Evolutionary conservation across 345 rosid genomes (phyloP).

Genomic region (Eucalyptus curtisii): DNA sequence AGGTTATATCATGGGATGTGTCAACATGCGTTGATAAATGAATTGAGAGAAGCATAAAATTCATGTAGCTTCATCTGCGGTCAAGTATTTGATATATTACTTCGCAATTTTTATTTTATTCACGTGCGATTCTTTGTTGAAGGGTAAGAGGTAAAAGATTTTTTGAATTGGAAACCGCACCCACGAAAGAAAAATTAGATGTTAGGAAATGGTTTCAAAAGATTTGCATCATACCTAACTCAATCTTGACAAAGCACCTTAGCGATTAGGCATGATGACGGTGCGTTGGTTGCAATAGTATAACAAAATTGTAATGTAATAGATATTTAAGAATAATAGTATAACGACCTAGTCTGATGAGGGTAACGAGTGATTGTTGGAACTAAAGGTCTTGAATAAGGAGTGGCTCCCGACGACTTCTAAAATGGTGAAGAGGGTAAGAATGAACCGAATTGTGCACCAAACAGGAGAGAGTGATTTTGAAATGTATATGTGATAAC

Average conservation of each 20-base stretch:
- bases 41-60: neutral
- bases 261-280: neutral
- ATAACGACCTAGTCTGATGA: too few relatives aligned
- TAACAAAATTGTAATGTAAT: too few relatives aligned
- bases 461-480: fast-evolving
- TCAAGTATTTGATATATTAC: neutral
- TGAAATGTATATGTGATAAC: fast-evolving
- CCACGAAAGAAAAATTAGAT: neutral
- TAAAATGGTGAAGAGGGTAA: fast-evolving
- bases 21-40: neutral
- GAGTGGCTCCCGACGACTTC: fast-evolving
- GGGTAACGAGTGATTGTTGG: fast-evolving
- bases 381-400: fast-evolving
- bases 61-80: neutral
- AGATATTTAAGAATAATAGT: too few relatives aligned
- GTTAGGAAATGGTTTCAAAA: neutral
- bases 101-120: too few relatives aligned
- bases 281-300: neutral
- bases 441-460: fast-evolving
- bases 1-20: neutral
- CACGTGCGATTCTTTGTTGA: too few relatives aligned
- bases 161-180: neutral
- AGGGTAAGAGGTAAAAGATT: neutral
- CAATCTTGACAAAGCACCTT: neutral
- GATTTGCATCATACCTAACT: neutral